Percentiles rank a stretch among this genome's conserved stretches.
Conservation (phyloP, 2,329 filamentous ascomycete species). For the Colletotrichum somersetense region DNA sequence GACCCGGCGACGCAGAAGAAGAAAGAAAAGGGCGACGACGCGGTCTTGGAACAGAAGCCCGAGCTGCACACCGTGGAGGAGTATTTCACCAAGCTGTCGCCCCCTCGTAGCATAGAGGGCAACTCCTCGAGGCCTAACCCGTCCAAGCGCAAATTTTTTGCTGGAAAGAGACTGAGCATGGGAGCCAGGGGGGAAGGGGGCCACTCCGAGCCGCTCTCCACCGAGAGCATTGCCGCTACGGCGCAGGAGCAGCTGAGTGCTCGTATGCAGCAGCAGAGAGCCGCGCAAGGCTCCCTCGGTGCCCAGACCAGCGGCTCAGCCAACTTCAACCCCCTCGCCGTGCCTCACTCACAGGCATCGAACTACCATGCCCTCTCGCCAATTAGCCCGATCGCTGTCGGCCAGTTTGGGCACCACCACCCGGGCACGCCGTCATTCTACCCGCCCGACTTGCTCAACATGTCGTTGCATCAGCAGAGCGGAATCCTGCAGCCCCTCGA, state of each 20-base stretch:
- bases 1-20: conserved; percentile 76
- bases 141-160: conserved; percentile 54
- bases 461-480: conserved; percentile 64
- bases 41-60: conserved; percentile 87
- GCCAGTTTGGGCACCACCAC: conserved; percentile 54
- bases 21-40: conserved; percentile 86
- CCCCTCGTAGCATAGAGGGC: conserved; percentile 65
- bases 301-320: conserved; percentile 57
- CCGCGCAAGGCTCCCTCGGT: conserved; percentile 57
- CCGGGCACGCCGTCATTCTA: conserved; percentile 58
- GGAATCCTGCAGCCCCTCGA: conserved; percentile 77
- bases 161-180: conserved; percentile 51
- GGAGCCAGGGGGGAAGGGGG: conserved; percentile 40
- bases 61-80: conserved; percentile 95
- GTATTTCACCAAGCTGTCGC: conserved; percentile 86
- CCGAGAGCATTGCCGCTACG: conserved; percentile 50
- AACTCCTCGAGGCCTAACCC: conserved; percentile 27
- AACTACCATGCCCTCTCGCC: conserved; percentile 64
- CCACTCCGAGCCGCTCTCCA: conserved; percentile 40
- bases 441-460: conserved; percentile 65
- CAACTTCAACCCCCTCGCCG: conserved; percentile 57
- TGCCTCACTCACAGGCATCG: conserved; percentile 56
- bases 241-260: conserved; percentile 53
- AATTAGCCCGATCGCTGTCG: conserved; percentile 63
- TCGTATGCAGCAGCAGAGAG: conserved; percentile 55